Percentiles rank a stretch among this genome's conserved stretches.
phyloP scores from a whole-genome alignment of 2,329 filamentous ascomycete genomes.

The Myotisia sp. region DNA sequence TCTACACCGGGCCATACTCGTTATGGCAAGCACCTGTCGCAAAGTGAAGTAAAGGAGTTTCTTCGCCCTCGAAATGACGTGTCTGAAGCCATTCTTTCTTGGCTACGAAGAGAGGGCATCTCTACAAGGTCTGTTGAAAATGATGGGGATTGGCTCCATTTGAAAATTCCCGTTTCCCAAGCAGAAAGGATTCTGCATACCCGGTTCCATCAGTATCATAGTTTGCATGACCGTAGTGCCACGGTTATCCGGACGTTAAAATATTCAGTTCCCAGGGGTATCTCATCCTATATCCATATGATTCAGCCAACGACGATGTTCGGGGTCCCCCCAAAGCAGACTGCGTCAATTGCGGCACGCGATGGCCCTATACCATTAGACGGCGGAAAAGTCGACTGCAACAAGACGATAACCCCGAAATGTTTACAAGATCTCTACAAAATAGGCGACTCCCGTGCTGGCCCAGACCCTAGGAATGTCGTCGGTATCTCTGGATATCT shows the following conservation, averaged over 20 bases:
- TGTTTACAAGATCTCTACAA: conserved; percentile 39
- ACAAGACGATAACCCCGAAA: conserved; percentile 31
- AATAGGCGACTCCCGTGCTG: conserved; percentile 29
- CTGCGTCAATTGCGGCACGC: conserved; percentile 19
- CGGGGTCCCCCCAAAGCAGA: conserved; percentile 35
- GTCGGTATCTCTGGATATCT: conserved; percentile 38
- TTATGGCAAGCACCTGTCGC: conserved; percentile 50
- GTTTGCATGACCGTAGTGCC: conserved; percentile 41
- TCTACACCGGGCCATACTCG: conserved; percentile 44
- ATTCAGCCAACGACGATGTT: conserved; percentile 55
- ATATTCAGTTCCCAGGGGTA: conserved; percentile 47
- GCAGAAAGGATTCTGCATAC: conserved; percentile 9
- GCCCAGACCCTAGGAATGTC: conserved; percentile 24
- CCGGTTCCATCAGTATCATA: conserved; percentile 8
- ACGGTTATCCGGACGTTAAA: conserved; percentile 41
- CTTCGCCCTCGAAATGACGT: conserved; percentile 39
- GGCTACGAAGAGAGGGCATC: conserved; percentile 42
- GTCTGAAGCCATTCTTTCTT: conserved; percentile 37
- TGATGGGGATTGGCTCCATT: conserved; percentile 48
- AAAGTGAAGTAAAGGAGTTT: conserved; percentile 43
- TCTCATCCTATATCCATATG: conserved; percentile 44
- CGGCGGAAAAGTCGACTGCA: conserved; percentile 20
- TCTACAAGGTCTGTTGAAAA: conserved; percentile 33
- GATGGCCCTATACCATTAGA: conserved; percentile 11
- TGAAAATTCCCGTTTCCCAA: conserved; percentile 19